Evolutionary conservation across 352 stramenopile genomes (phyloP), one percentile per base, ranked within the genome.

Genomic region (Pythium brassicae): DNA sequence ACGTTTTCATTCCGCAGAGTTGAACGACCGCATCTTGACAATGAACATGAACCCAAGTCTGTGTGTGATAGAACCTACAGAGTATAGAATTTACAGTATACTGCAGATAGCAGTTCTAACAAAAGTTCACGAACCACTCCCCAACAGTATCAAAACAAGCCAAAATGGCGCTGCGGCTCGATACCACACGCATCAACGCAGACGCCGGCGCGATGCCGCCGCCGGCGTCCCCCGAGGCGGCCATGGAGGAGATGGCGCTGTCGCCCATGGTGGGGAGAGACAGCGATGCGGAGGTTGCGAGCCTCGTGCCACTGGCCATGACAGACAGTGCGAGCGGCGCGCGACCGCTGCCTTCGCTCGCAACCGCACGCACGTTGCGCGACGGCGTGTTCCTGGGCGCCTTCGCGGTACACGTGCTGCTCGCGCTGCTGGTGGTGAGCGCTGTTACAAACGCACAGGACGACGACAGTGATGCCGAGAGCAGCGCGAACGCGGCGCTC

Each of bases 301-400:
- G 74, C 26, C 68, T 90, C 46, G 85, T 89, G 32, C 76, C 79
- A 56, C 65, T 86, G 50, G 76, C 80, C 56, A 86, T 88, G 73
- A 87, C 75, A 15, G 75, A 87, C 69, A 81, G 72, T 40, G 71
- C 66, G 48, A 78, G 65, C 29, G 76, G 77, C 47, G 55, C 66
- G 50, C 82, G 81, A 1, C 78, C 78, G 40, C 63, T 89, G 53
- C 78, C 81, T 39, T 88, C 78, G 53, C 71, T 89, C 20, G 67
- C 85, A 34, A 65, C 66, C 11, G 76, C 78, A 25, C 69, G 83
- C 35, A 81, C 78, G 43, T 86, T 76, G 47, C 76, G 81, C 15
- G 78, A 89, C 61, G 64, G 86, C 9, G 60, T 69, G 23, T 87
- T 86, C 57, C 62, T 74, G 19, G 71, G 53, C 7, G 29, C 76